phyloP scores from a whole-genome alignment of 2,329 filamentous ascomycete genomes.

The Fusarium setosum region DNA sequence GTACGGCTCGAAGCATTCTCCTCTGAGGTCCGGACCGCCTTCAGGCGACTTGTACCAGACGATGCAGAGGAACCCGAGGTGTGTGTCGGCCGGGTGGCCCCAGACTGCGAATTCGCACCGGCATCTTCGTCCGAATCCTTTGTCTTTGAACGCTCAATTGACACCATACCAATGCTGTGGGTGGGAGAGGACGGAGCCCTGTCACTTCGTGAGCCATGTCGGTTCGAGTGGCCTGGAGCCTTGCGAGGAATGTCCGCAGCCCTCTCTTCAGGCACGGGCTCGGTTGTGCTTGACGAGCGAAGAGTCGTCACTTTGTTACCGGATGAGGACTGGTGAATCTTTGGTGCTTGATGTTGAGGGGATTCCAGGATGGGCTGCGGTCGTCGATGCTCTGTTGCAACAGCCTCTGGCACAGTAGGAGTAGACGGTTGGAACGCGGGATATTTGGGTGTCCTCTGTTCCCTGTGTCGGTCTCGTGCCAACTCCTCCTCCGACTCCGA shows the following conservation, averaged over 20 bases:
- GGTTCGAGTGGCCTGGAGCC: conserved; percentile 37
- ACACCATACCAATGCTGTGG: conserved; percentile 52
- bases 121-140: conserved; percentile 51
- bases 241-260: conserved; percentile 49
- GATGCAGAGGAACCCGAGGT: conserved; percentile 64
- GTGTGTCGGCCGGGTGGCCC: conserved; percentile 53
- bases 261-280: conserved; percentile 47
- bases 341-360: conserved; percentile 24
- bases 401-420: conserved; percentile 38
- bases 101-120: conserved; percentile 33
- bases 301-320: conserved; percentile 51
- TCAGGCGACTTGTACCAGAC: conserved; percentile 62
- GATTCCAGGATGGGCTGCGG: conserved; percentile 30
- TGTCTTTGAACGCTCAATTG: conserved; percentile 51
- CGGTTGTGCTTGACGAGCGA: conserved; percentile 44
- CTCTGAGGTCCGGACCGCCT: conserved; percentile 67
- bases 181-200: conserved; percentile 40
- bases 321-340: conserved; percentile 37
- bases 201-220: conserved; percentile 34
- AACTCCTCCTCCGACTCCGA: conserved; percentile 57
- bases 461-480: conserved; percentile 29
- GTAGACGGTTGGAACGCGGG: conserved; percentile 40
- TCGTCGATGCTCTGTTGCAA: conserved; percentile 29
- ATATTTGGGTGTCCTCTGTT: conserved; percentile 35
- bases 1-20: conserved; percentile 61